Evolutionary conservation across 345 rosid genomes (phyloP), one percentile per base, ranked within the genome.

Genomic region (Gossypium herbaceum): DNA sequence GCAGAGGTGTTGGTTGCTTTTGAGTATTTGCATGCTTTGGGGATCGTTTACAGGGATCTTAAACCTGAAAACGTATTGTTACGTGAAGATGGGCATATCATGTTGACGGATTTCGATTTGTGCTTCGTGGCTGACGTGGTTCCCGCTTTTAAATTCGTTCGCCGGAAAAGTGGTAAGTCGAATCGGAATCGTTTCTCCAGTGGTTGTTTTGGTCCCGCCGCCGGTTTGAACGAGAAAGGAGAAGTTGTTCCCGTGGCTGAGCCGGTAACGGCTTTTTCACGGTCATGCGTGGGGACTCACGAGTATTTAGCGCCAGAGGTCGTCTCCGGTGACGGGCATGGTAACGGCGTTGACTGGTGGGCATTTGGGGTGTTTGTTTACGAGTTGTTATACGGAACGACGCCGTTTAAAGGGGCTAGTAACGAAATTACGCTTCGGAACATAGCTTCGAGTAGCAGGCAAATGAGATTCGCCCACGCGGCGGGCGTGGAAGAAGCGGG

Each of bases 261-360:
- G 70, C 92, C 95, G 0, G 83, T 87, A 4, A 75, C 81, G 16
- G 95, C 95, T 44, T 85, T 81, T 51, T 90, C 95, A 15, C 70
- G 79, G 52, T 89, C 94, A 2, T 94, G 92, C 65, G 94, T 94
- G 3, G 98, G 98, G n/a, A 92, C 97, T 15, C 97, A 94, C 82
- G 98, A 94, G 80, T 94, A 94, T 72, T 86, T 92, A 8, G 94
- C 98, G 56, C 97, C 97, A 50, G 98, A 94, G 85, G 77, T 94
- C 71, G 88, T 94, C 25, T 72, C 90, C 3, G 97, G 92, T 0
- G 84, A 81, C 75, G 98, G 94, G 12, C 97, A 94, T 80, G 97
- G 97, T 43, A 89, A 87, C 80, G 91, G 93, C 75, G 97, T 94
- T 13, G 97, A 94, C 71, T 94, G 98, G 98, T 94, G 97, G 98